phyloP scores from a whole-genome alignment of 495 filamentous ascomycete species.

The Acidomyces sp. region DNA sequence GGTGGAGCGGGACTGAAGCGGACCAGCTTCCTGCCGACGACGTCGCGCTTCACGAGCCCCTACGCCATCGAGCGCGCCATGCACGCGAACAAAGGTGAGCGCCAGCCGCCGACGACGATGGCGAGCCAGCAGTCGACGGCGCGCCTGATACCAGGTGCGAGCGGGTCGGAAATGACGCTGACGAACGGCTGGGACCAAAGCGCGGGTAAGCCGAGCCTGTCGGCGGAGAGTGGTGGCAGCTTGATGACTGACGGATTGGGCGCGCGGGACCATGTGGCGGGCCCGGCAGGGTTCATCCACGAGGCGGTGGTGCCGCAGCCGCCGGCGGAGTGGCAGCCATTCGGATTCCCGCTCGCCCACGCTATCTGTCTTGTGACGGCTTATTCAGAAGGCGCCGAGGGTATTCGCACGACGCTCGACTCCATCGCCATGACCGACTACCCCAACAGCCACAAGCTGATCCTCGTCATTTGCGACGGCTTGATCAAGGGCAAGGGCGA shows the following conservation, averaged over 20 bases:
- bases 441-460: constrained; percentile 94
- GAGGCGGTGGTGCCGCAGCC: constrained; percentile 93
- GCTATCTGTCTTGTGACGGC: constrained; percentile 89
- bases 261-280: constrained; percentile 34
- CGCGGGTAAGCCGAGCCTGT: constrained; percentile 26
- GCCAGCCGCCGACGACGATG: constrained; percentile 75
- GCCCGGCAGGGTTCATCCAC: constrained; percentile 89
- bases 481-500: constrained; percentile 96
- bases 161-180: constrained; percentile 49
- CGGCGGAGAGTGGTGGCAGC: constrained; percentile 3
- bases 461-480: constrained; percentile 93
- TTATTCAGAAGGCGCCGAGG: constrained; percentile 92
- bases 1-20: too few relatives aligned
- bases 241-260: constrained; percentile 33
- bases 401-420: constrained; percentile 84
- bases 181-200: constrained; percentile 32
- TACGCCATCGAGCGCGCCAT: constrained; percentile 55
- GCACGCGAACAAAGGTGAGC: constrained; percentile 34
- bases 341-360: constrained; percentile 89
- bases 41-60: constrained; percentile 88
- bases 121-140: constrained; percentile 74
- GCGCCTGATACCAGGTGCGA: constrained; percentile 54
- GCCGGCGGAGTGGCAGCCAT: constrained; percentile 93
- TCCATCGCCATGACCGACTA: constrained; percentile 97
- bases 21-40: constrained; percentile 70